Evolutionary conservation across 1,139 yeast species (phyloP).

Genomic region (Blastobotrys apis): DNA sequence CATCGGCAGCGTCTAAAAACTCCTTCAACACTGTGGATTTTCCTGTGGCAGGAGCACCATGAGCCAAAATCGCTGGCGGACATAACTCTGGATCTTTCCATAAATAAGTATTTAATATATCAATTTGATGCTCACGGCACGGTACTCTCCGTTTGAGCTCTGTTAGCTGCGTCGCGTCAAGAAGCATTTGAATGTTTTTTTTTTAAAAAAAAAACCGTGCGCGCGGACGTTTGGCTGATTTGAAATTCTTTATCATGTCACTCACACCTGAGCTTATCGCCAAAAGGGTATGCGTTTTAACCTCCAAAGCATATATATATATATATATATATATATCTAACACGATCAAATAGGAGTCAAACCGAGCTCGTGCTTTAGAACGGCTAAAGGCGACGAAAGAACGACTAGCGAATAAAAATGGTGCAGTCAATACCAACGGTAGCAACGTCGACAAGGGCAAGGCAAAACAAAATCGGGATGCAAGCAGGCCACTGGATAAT

Average conservation of each 20-base stretch:
- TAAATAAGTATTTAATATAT: constrained; percentile 23
- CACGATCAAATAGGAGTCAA: constrained; percentile 42
- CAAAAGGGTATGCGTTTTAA: too few species aligned
- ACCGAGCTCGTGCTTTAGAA: constrained; percentile 56
- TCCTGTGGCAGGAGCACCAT: constrained; percentile 36
- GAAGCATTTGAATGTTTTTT: constrained; percentile 3
- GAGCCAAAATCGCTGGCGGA: constrained; percentile 31
- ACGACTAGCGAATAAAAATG: constrained; percentile 17
- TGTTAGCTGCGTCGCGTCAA: background rate
- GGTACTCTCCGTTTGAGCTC: constrained; percentile 2
- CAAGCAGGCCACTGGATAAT: constrained; percentile 19
- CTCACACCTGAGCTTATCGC: too few species aligned
- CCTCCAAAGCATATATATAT: background rate
- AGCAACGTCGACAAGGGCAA: constrained; percentile 1
- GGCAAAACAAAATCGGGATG: constrained; percentile 11
- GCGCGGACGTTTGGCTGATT: background rate
- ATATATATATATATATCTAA: too few species aligned
- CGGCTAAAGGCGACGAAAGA: constrained; percentile 47
- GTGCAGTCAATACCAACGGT: constrained; percentile 2
- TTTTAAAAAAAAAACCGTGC: background rate
- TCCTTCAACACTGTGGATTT: constrained; percentile 28
- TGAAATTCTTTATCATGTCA: background rate
- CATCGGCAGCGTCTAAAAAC: constrained; percentile 19
- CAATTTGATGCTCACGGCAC: constrained; percentile 24
- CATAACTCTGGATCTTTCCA: constrained; percentile 14